A percentile compares a stretch with the other conserved stretches of the same genome.
Conservation (phyloP, 2,329 filamentous ascomycete genomes). For the Leptoxyphium fumago region DNA sequence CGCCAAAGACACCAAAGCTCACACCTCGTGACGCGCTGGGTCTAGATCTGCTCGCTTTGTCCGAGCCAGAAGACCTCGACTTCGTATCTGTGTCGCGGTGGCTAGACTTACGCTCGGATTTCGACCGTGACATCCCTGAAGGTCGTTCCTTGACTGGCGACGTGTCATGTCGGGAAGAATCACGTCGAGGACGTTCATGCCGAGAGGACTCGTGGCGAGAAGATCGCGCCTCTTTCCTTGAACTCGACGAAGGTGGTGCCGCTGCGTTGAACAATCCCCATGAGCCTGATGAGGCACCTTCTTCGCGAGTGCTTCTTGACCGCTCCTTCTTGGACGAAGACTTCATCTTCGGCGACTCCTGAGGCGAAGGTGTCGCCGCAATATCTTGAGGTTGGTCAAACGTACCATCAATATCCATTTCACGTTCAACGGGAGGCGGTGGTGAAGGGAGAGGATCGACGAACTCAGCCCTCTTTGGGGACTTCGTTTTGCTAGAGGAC, state of each 20-base stretch:
- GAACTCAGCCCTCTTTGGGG: slow-evolving; percentile 22
- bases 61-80: slow-evolving; percentile 59
- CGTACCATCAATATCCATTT: slow-evolving; percentile 11
- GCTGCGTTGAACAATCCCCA: slow-evolving; percentile 64
- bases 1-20: slow-evolving; percentile 45
- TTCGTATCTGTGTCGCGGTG: slow-evolving; percentile 40
- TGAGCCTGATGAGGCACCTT: slow-evolving; percentile 31
- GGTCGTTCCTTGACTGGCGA: slow-evolving; percentile 6
- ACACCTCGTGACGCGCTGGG: slow-evolving; percentile 42
- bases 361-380: slow-evolving; percentile 36
- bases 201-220: background rate
- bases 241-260: slow-evolving; percentile 14
- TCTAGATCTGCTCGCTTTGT: slow-evolving; percentile 47
- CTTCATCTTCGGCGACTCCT: slow-evolving; percentile 19
- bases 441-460: slow-evolving; percentile 7
- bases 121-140: slow-evolving; percentile 37
- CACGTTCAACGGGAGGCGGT: background rate
- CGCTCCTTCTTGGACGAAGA: slow-evolving; percentile 56
- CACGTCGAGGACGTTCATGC: background rate
- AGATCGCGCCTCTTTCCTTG: slow-evolving; percentile 3
- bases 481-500: slow-evolving; percentile 21
- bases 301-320: slow-evolving; percentile 57
- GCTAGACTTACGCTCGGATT: slow-evolving; percentile 38
- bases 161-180: background rate
- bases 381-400: slow-evolving; percentile 19